Percentiles rank a stretch among this genome's conserved stretches.
Evolutionary conservation across 1,284 basidiomycete genomes (phyloP).

Genomic region (Boletus putidus): DNA sequence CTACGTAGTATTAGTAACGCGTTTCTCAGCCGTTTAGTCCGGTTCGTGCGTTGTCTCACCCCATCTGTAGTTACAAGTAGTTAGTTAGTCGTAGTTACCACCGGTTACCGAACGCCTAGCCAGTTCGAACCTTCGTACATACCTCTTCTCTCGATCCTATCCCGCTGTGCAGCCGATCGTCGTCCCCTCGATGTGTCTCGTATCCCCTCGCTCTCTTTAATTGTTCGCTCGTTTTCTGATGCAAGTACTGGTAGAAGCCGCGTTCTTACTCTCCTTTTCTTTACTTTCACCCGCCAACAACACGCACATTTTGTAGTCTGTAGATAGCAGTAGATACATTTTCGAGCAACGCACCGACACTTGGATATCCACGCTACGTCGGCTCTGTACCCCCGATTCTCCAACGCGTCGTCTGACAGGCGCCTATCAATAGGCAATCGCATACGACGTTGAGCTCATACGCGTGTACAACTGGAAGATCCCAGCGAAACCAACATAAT

Average conservation of each 20-base stretch:
- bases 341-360: conserved; percentile 30
- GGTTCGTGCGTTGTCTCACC: conserved; percentile 28
- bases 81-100: conserved; percentile 39
- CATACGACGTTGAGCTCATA: background rate
- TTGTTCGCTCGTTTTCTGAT: conserved; percentile 5
- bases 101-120: conserved; percentile 29
- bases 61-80: conserved; percentile 36
- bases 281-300: conserved; percentile 23
- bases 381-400: no score
- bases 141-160: conserved; percentile 1
- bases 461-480: background rate
- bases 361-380: conserved; percentile 17
- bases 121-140: conserved; percentile 33
- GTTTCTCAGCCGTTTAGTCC: conserved; percentile 11
- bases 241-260: background rate
- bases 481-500: background rate
- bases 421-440: no score
- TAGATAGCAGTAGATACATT: conserved; percentile 51
- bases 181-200: conserved; percentile 14
- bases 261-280: conserved; percentile 25
- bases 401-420: no score
- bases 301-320: conserved; percentile 32
- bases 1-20: conserved; percentile 33
- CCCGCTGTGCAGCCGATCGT: background rate
- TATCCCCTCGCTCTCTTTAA: background rate